phyloP scores from a whole-genome alignment of 2,329 filamentous ascomycete genomes.

The Botrytis fabae region DNA sequence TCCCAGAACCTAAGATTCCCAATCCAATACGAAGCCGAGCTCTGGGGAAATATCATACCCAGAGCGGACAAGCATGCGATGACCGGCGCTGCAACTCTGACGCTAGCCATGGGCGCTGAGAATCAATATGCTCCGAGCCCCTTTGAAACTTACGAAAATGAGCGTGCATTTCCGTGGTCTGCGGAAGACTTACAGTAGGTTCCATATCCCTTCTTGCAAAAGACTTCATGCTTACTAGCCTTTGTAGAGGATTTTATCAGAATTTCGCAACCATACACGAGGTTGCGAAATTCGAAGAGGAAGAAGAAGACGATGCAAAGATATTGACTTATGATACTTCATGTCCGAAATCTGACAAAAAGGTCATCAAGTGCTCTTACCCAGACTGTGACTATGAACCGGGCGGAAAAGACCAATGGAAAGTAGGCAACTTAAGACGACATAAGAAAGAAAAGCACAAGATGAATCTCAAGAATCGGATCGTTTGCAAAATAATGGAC shows the following conservation, averaged over 20 bases:
- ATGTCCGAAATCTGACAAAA: background rate
- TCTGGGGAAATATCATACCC: background rate
- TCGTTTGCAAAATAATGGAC: slow-evolving; percentile 28
- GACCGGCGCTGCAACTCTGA: too few species aligned
- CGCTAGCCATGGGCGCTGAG: too few species aligned
- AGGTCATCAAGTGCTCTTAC: background rate
- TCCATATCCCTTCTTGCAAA: background rate
- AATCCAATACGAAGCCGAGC: too few species aligned
- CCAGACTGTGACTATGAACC: slow-evolving; percentile 30
- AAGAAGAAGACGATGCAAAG: background rate
- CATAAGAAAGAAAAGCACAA: slow-evolving; percentile 35
- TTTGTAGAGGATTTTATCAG: background rate
- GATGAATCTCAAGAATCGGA: slow-evolving; percentile 19
- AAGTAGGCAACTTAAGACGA: slow-evolving; percentile 34
- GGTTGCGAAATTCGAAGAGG: too few species aligned
- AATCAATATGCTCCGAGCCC: accelerated
- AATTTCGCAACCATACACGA: background rate
- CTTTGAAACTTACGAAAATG: background rate
- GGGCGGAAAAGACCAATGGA: slow-evolving; percentile 35
- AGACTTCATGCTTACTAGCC: background rate
- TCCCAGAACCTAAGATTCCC: background rate
- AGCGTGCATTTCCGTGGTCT: background rate
- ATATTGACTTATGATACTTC: background rate
- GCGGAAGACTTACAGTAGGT: background rate
- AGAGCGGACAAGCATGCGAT: background rate